Evolutionary conservation across 192 early-diverging fungal genomes (phyloP), one percentile per base, ranked within the genome.

Genomic region (Haplosporangium gracile): DNA sequence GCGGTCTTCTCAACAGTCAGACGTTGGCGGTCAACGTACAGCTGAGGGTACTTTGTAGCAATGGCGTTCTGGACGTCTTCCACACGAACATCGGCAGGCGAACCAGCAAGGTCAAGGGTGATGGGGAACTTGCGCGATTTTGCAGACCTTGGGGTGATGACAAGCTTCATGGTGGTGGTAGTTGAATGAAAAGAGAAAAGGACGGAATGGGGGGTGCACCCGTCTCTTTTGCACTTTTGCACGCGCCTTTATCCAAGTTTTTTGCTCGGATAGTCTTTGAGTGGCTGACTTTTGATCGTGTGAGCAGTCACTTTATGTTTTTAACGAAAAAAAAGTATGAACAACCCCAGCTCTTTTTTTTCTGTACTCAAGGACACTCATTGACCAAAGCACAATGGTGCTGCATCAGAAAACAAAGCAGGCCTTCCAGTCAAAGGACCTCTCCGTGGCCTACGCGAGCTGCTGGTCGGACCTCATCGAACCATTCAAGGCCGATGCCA

Each of bases 21-120:
- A 49, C 97, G 93, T 87, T 99, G 97, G 76, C 97, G 94, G 75
- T 95, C 93, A 15, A 94, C 91, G 40, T 93, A 91, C 82, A 89
- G 92, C 74, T 94, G 92, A 39, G 93, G 91, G 15, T 93, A 90
- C 78, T 94, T 82, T 88, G 90, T 90, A 63, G 91, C 86, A 79
- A 98, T 92, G 0, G 93, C 94, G 26, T 83, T 82, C 75, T 94
- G 90, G 53, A 98, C 92, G 53, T 96, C 93, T 36, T 91, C 91
- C 29, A 95, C 93, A 5, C 92, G 95, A 39, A 95, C 89, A 69
- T 88, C 88, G 26, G 85, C 83, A 16, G 91, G 75, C 1, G 82
- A 75, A 8, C 91, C 92, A 7, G 70, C 70, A 60, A 97, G 75
- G 65, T 96, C 94, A 24, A 96, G 82, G 1, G 89, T 91, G 53